Base-by-base conservation (phyloP, 257 asterid species). In the Plectranthus barbatus region DNA sequence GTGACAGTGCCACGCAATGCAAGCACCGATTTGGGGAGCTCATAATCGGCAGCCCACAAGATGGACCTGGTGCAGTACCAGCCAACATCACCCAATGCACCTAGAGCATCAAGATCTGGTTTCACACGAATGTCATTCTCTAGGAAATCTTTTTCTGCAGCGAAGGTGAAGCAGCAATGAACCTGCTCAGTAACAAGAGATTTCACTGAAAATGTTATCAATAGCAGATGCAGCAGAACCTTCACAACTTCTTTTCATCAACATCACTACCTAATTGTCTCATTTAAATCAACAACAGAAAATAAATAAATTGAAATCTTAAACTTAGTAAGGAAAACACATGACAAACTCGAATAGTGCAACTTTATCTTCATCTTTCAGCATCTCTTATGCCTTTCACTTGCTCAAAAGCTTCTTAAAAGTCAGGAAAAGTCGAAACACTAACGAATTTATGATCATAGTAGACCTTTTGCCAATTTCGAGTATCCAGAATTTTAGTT, bases 51-150 rank as follows among this genome's bases (percentile, higher is more conserved):
- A 0, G 90, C 90, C 97, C 90, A 90, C 29, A 90, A 69, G 72
- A 84, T 83, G 31, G 94, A 88, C 19, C 88, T 60, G 61, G 80
- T 77, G 83, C 86, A 75, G 36, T 85, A 90, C 97, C 97, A 90
- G 13, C 97, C 95, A 0, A 29, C 56, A 18, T 87, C 95, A 2
- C 95, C 94, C 0, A 90, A 85, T 18, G 86, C 94, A 37, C 94
- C 97, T 0, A 81, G 92, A 13, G 92, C 81, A 63, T 90, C 94
- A n/a, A 90, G 94, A 60, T 83, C 86, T 0, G 90, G 80, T 59
- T 83, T 78, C 20, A 85, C 86, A 2, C 97, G 85, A 24, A 90
- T 84, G 76, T 87, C 80, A 13, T 77, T 81, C 60, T 84, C 71
- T 0, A 81, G 74, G 63, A 84, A 87, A 14, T 75, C 77, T 0